These are phyloP conservation scores for Cucurbita argyrosperma DNA, from an alignment of 306 rosid species.

Conservation along the genomic window DNA sequence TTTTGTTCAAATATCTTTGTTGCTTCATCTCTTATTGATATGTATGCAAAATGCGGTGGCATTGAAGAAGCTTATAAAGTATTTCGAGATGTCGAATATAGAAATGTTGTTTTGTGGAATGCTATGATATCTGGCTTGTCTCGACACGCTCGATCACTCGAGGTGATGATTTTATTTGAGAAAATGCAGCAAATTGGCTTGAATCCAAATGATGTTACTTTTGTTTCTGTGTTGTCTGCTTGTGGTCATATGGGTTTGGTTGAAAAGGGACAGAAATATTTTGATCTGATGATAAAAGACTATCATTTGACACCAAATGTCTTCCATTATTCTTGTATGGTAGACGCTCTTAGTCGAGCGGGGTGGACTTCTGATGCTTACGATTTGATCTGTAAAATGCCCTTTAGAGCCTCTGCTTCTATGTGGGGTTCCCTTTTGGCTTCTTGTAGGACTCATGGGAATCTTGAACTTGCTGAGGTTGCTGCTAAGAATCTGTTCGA, in stretches of 20 bases:
- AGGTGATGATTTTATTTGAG: constrained; percentile 67
- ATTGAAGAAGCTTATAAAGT: constrained; percentile 48
- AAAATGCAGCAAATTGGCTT: constrained; percentile 68
- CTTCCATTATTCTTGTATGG: constrained; percentile 63
- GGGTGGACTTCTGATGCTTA: constrained; percentile 48
- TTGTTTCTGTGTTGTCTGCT: constrained; percentile 44
- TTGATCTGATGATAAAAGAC: constrained; percentile 41
- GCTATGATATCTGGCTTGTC: constrained; percentile 71
- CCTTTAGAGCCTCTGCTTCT: constrained; percentile 50
- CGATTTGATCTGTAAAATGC: constrained; percentile 40
- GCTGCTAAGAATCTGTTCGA: constrained; percentile 62
- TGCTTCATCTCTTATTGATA: constrained; percentile 55
- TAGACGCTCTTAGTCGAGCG: constrained; percentile 66
- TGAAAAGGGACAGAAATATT: constrained; percentile 49
- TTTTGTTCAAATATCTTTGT: constrained; percentile 37
- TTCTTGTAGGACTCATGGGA: constrained; percentile 50
- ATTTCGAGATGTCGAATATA: constrained; percentile 34
- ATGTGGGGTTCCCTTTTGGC: constrained; percentile 89
- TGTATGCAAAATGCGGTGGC: constrained; percentile 86
- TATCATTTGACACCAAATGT: constrained; percentile 52
- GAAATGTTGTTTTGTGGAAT: constrained; percentile 62
- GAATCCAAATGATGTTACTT: constrained; percentile 58
- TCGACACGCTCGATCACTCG: constrained; percentile 47
- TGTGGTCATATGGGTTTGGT: constrained; percentile 79
- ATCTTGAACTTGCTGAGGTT: constrained; percentile 57